Evolutionary conservation across 2,329 filamentous ascomycete genomes (phyloP), one percentile per base, ranked within the genome.

Genomic region (Colletotrichum eremochloae): DNA sequence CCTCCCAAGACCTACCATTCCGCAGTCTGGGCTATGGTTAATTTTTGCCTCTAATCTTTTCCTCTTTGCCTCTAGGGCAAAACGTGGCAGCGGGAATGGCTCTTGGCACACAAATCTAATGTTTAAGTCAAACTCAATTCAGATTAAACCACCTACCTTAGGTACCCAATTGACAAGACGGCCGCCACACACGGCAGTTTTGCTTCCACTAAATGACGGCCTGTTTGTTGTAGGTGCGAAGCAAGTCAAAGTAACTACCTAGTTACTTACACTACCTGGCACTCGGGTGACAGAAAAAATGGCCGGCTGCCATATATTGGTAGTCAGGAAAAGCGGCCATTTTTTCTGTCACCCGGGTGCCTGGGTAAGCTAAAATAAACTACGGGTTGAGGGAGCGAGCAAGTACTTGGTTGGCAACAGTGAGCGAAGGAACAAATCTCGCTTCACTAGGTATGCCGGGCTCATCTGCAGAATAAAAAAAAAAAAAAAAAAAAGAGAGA

Each of bases 1-100:
- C 40, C 15, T 42, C 36, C 64, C 68, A 68, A 68, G 68, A 71
- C 64, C 42, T 12, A 20, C 64, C 68, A 72, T 71, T 31, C 68
- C 64, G 62, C 52, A 1, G 46, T 12, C 46, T 24, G 46, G 46
- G 8, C 46, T 4, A 48, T 6, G 20, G 15, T 24, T 48, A 12
- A 24, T 24, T 12, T 11, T 48, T 20, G 3, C n/a, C 18, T 46
- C 44, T 46, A 11, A 11, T 46, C 18, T 46, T 46, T 46, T n/a
- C 18, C 44, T 46, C 18, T n/a, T n/a, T 11, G 12, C 14, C 46
- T 48, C 46, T 12, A 3, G 20, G 20, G 42, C 15, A 29, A 24
- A 53, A 52, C 18, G 36, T 65, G 53, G 42, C 33, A 46, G 60
- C 24, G 24, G 24, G 24, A 24, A 24, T 24, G 24, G 24, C 24